Base-by-base conservation (phyloP, 2,329 filamentous ascomycete species). In the Nothophoma quercina region DNA sequence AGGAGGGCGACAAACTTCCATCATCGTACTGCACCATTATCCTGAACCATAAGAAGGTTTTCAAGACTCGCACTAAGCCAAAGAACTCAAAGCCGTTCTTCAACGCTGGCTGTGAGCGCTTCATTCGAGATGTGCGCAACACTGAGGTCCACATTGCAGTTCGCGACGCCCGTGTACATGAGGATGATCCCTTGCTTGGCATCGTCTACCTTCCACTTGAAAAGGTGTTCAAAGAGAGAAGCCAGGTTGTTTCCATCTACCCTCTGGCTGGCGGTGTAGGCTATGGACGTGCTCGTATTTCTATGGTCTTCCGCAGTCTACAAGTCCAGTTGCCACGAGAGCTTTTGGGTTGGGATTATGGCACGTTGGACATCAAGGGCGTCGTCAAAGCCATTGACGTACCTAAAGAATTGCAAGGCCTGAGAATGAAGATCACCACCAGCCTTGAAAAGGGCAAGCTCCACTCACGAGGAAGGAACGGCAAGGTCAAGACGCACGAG, bases 51-150 rank as follows among this genome's bases (percentile, higher is more conserved):
- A 82, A 83, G 59, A 90, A 83, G 51, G 74, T 83, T 10, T 92
- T 87, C 75, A 86, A 83, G 62, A 90, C 88, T 2, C 78, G 89
- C 13, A 90, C 88, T 0, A 91, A 92, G 72, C 88, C 89, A 1
- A 90, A 90, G 75, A 91, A 90, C 56, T 82, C 85, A 0, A 90
- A 90, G 63, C 89, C 89, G 0, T 91, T 91, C 71, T 91, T 89
- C 78, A 91, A 91, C 59, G 88, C 89, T 2, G 87, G 87, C 5
- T 89, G 85, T 2, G 89, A 92, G 69, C 82, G 87, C 5, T 90
- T 90, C 58, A 80, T 91, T 30, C 79, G 84, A 10, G 85, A 91
- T 67, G 90, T 88, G 82, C 79, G 78, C 13, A 84, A 81, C 10
- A 82, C 86, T 1, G 88, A 91, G 67, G 78, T 91, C 25, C 86